Base-by-base conservation (phyloP, 2,329 filamentous ascomycete genomes). In the Magnaporthiopsis poae region DNA sequence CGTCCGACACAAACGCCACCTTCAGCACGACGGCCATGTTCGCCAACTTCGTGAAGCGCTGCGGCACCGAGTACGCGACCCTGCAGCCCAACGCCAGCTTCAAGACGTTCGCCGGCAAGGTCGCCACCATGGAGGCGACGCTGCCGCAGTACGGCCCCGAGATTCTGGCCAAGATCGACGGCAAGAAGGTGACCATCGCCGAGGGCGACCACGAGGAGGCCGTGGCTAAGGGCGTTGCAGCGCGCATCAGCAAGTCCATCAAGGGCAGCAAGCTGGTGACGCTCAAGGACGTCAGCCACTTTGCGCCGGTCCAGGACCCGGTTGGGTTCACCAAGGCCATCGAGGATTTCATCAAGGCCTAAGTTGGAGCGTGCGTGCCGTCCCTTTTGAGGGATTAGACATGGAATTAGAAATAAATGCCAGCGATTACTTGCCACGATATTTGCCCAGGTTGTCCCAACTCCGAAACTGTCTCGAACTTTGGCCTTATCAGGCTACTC, bases 271-370 rank as follows among this genome's bases (percentile, higher is more conserved):
- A 72, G 65, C 66, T 77, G 61, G 70, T 73, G 56, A 77, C 75
- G 9, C 68, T 80, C 68, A 72, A 67, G 1, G 74, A 73, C 1
- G 78, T 80, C 7, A 80, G 78, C 68, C 78, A 80, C 68, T 80
- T 80, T 69, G 78, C 78, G 52, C 78, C 78, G 1, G 46, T 79
- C 21, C 78, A 80, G 69, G 74, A 80, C 69, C 76, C 78, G 3
- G 71, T 69, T 2, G 72, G 75, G 68, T 78, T 78, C 64, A 72
- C 75, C 2, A 67, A 68, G 15, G 74, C 74, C 27, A 70, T 77
- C 7, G 68, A 73, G 68, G 67, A 70, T 31, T 77, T 75, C 59
- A 70, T 77, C 27, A 65, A 39, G 64, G 35, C 56, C 27, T 65
- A 61, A 36, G 8, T 27, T 3, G 5, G 33, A 62, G 12, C 5